phyloP scores from a whole-genome alignment of 75 land plant species.

The Picea glauca region DNA sequence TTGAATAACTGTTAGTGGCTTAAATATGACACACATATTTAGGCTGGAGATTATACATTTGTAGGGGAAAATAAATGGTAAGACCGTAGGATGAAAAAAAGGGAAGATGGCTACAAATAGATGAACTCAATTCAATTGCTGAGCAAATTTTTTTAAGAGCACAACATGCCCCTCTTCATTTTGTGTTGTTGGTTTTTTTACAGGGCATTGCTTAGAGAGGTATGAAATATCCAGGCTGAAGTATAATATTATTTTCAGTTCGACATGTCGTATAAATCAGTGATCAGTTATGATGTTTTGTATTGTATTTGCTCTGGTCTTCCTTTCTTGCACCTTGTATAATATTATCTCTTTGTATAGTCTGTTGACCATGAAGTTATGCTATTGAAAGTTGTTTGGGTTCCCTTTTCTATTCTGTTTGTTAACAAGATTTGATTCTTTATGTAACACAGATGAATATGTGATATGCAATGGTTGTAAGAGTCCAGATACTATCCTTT shows the following conservation, averaged over 20 bases:
- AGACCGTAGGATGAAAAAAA: too few relatives aligned
- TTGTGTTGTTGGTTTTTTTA: background rate
- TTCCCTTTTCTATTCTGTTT: background rate
- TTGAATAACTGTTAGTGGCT: background rate
- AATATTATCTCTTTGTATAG: too few relatives aligned
- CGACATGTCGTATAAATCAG: too few relatives aligned
- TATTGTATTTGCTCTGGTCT: too few relatives aligned
- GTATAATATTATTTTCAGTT: too few relatives aligned
- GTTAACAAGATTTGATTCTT: slow-evolving; percentile 5
- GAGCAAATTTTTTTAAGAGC: background rate
- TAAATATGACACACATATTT: background rate
- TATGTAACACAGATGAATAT: slow-evolving; percentile 69
- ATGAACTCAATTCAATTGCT: too few relatives aligned
- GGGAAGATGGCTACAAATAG: too few relatives aligned
- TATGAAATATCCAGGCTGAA: background rate
- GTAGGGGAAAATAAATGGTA: too few relatives aligned
- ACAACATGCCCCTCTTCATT: background rate
- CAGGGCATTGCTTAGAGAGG: background rate
- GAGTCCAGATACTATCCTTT: slow-evolving; percentile 88
- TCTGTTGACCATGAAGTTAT: too few relatives aligned
- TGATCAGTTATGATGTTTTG: too few relatives aligned
- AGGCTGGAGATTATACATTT: too few relatives aligned
- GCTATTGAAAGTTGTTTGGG: background rate
- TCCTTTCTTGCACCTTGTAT: too few relatives aligned
- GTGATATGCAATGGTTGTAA: slow-evolving; percentile 93